A percentile compares a stretch with the other conserved stretches of the same genome.
phyloP scores from a whole-genome alignment of 2,329 filamentous ascomycete species.

The Amphichorda felina region DNA sequence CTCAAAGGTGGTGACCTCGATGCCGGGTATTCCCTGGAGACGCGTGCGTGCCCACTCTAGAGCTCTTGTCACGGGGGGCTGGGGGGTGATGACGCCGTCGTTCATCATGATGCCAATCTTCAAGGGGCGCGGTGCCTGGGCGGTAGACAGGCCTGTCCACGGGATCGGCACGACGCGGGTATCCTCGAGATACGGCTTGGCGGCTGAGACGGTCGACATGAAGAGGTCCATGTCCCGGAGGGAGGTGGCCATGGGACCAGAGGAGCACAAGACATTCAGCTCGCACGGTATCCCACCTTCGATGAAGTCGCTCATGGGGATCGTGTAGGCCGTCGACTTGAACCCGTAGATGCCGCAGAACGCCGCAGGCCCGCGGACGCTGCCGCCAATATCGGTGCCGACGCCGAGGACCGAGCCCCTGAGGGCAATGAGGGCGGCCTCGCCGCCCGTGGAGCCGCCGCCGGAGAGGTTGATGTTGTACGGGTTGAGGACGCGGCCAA shows the following conservation, averaged over 20 bases:
- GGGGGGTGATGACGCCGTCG: constrained; percentile 11
- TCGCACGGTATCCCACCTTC: constrained; percentile 18
- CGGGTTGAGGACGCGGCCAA: constrained; percentile 35
- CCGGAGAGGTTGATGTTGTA: constrained; percentile 46
- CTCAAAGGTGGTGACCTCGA: constrained; percentile 11
- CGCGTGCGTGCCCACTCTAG: constrained; percentile 7
- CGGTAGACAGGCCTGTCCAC: constrained; percentile 18
- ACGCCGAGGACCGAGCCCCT: constrained; percentile 26
- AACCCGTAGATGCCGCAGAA: constrained; percentile 31
- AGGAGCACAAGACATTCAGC: constrained; percentile 15
- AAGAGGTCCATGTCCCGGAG: constrained; percentile 23
- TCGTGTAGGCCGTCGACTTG: constrained; percentile 20
- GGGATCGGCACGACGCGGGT: constrained; percentile 25
- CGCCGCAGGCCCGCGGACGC: constrained; percentile 28
- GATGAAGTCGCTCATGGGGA: constrained; percentile 10
- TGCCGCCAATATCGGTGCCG: constrained; percentile 34
- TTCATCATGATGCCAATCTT: constrained; percentile 11
- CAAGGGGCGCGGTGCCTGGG: constrained; percentile 2
- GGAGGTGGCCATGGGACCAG: constrained; percentile 9
- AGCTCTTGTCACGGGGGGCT: constrained; percentile 11
- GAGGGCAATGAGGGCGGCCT: constrained; percentile 26
- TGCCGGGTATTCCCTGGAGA: constrained; percentile 5
- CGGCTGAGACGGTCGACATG: constrained; percentile 21
- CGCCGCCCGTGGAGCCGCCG: constrained; percentile 54
- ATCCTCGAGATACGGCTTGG: constrained; percentile 28